These are phyloP conservation scores for Monascus purpureus DNA, from an alignment of 495 filamentous ascomycete species.

Conservation along the genomic window DNA sequence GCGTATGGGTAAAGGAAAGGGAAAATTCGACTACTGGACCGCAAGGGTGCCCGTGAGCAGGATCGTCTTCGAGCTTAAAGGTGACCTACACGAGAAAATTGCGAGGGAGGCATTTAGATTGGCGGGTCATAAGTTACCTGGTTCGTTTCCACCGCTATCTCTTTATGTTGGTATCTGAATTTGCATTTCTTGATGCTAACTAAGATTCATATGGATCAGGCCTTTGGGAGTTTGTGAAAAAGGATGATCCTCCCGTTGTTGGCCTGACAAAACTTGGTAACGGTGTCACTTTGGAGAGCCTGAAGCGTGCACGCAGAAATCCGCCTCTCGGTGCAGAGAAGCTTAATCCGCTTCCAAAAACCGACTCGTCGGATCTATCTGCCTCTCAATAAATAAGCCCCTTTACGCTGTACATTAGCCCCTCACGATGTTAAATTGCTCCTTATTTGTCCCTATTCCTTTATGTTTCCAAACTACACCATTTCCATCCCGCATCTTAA, in stretches of 20 bases:
- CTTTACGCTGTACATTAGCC: too few species aligned
- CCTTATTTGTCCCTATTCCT: slow-evolving; percentile 4
- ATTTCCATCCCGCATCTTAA: slow-evolving; percentile 15
- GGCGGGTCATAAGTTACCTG: slow-evolving; percentile 89
- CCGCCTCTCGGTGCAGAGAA: slow-evolving; percentile 34
- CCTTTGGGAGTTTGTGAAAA: slow-evolving; percentile 84
- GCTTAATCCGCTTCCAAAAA: slow-evolving; percentile 19
- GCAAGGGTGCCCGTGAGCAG: slow-evolving; percentile 73
- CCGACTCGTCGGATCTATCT: slow-evolving; percentile 22
- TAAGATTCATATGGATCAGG: slow-evolving; percentile 50
- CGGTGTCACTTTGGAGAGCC: slow-evolving; percentile 63
- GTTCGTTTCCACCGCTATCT: slow-evolving; percentile 34
- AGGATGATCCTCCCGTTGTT: slow-evolving; percentile 81
- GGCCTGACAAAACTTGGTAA: slow-evolving; percentile 80
- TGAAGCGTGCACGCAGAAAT: slow-evolving; percentile 63
- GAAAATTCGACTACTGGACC: slow-evolving; percentile 93
- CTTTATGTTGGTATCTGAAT: neutral
- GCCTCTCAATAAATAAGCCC: slow-evolving; percentile 26
- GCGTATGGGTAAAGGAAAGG: slow-evolving; percentile 99
- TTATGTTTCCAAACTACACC: neutral
- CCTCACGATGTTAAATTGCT: too few species aligned
- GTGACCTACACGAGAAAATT: slow-evolving; percentile 85
- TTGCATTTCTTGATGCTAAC: neutral
- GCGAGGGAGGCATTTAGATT: slow-evolving; percentile 87
- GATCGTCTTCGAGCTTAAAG: slow-evolving; percentile 84